A percentile compares a stretch with the other conserved stretches of the same genome.
phyloP scores from a whole-genome alignment of 1,284 basidiomycete genomes.

The Agaricales sp. region DNA sequence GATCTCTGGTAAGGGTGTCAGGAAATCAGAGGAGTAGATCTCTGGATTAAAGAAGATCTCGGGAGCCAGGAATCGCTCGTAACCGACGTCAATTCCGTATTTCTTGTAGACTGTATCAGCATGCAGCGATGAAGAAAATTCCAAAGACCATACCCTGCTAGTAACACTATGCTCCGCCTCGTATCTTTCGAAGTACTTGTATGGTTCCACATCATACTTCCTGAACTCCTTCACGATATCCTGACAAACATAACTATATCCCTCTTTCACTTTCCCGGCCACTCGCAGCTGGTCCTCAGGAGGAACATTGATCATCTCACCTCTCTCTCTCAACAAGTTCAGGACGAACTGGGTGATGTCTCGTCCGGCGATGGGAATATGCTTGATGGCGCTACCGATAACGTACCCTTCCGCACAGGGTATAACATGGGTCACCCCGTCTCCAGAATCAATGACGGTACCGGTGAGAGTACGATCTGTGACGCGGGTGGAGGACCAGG shows the following conservation, averaged over 20 bases:
- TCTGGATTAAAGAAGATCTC: slow-evolving; percentile 99
- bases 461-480: slow-evolving; percentile 92
- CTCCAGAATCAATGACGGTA: slow-evolving; percentile 97
- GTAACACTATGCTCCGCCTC: slow-evolving; percentile 93
- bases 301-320: slow-evolving; percentile 83
- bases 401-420: slow-evolving; percentile 98
- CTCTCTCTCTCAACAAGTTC: slow-evolving; percentile 92
- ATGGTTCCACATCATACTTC: slow-evolving; percentile 95
- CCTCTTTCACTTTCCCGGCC: slow-evolving; percentile 95
- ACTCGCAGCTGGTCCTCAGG: slow-evolving; percentile 94
- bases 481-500: slow-evolving; percentile 92
- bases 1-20: slow-evolving; percentile 94
- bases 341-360: slow-evolving; percentile 98
- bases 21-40: slow-evolving; percentile 95
- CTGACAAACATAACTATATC: slow-evolving; percentile 98
- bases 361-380: slow-evolving; percentile 96
- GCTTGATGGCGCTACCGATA: slow-evolving; percentile 98
- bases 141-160: slow-evolving; percentile 57
- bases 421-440: slow-evolving; percentile 97
- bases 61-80: slow-evolving; percentile 97
- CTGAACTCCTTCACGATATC: slow-evolving; percentile 99
- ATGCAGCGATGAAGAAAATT: background rate
- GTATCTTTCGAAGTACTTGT: slow-evolving; percentile 93
- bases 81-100: slow-evolving; percentile 91
- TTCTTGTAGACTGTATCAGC: slow-evolving; percentile 35